Evolutionary conservation across 2,329 filamentous ascomycete species (phyloP), one percentile per base, ranked within the genome.

Genomic region (Coniella vitis): DNA sequence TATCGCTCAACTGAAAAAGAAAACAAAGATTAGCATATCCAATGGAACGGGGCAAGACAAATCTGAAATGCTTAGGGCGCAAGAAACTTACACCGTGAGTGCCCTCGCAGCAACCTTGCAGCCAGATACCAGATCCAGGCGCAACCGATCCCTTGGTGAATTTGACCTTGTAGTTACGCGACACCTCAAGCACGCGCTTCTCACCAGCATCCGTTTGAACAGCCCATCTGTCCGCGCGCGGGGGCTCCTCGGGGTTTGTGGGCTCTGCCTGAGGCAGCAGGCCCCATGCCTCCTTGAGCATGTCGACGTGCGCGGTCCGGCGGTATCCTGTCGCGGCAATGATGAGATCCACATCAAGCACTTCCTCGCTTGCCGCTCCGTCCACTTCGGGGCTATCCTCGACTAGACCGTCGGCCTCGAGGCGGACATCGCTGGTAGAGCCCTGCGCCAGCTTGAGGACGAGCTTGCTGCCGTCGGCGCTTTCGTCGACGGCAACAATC

Each of bases 21-120:
- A 45, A 29, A 16, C 49, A 41, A 45, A 49, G 42, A 56, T 60
- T 52, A 63, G 60, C 45, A 21, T 34, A 14, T 21, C 21, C n/a
- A 7, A 5, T 7, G 19, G 51, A 19, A 36, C 14, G 20, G 13
- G 45, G 8, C 29, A 10, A 48, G 45, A 25, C n/a, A n/a, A 29
- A 20, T 32, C 25, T 29, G 25, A 10, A 29, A 5, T n/a, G n/a
- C n/a, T n/a, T n/a, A n/a, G n/a, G n/a, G 25, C 5, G 25, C 5
- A 29, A 29, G 25, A 13, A 37, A 82, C 86, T 81, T 78, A 91
- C 86, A 52, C 91, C 91, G 66, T 97, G 91, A 31, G 90, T 95
- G 54, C 76, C 81, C 72, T 97, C 90, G 64, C 90, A 94, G 70
- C 90, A 96, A 29, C 91, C 91, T 65, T 97, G 93, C 58, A 97